A percentile compares a stretch with the other conserved stretches of the same genome.
These are phyloP conservation scores for Dipteronia sinensis DNA, from an alignment of 345 rosid genomes.

Conservation along the genomic window DNA sequence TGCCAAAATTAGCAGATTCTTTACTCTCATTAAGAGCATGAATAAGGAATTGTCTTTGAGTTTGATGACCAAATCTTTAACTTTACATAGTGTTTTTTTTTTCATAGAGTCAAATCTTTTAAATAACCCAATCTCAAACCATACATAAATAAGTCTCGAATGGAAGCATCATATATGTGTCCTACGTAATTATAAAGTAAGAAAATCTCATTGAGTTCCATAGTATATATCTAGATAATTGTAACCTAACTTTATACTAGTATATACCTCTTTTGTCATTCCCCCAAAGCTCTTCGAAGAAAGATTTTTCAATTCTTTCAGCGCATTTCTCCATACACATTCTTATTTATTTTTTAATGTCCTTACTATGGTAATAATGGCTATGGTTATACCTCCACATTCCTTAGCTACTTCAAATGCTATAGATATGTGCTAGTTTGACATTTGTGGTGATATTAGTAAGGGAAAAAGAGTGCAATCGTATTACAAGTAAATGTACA, in stretches of 20 bases:
- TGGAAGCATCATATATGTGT: too few relatives aligned
- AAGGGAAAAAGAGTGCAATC: too few relatives aligned
- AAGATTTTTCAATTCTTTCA: neutral
- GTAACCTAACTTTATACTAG: constrained; percentile 27
- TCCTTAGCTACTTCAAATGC: constrained; percentile 18
- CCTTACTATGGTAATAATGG: constrained; percentile 20
- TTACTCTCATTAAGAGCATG: neutral
- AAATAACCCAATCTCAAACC: constrained; percentile 28
- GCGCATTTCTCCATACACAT: constrained; percentile 26
- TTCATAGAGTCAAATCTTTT: neutral
- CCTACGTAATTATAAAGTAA: constrained; percentile 22
- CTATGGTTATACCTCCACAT: constrained; percentile 37
- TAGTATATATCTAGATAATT: neutral
- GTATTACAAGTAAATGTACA: too few relatives aligned
- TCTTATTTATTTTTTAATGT: constrained; percentile 11
- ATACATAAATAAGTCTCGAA: constrained; percentile 25
- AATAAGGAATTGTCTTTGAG: constrained; percentile 26
- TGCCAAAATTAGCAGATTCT: neutral
- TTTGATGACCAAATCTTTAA: constrained; percentile 9
- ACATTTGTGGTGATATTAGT: too few relatives aligned
- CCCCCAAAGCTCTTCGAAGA: neutral
- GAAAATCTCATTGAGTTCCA: constrained; percentile 26
- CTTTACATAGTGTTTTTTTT: constrained; percentile 13
- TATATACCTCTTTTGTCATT: neutral
- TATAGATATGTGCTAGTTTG: too few relatives aligned